Evolutionary conservation across 805 yeast genomes (phyloP).

Genomic region (Schwanniomyces yamadae): DNA sequence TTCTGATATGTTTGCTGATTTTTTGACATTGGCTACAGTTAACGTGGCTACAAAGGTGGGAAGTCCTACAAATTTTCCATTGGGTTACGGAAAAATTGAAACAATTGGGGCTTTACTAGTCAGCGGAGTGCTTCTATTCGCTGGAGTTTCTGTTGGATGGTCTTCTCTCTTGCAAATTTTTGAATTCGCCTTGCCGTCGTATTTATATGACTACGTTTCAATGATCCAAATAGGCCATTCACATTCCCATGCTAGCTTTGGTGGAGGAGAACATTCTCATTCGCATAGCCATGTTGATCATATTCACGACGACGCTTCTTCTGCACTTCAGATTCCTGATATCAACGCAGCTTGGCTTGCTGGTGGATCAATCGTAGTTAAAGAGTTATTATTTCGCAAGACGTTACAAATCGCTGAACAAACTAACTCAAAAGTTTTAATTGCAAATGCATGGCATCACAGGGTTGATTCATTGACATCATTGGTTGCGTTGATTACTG

Average conservation of each 20-base stretch:
- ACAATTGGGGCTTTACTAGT: conserved; percentile 90
- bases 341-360: conserved; percentile 98
- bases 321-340: conserved; percentile 35
- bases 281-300: conserved; percentile 4
- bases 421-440: conserved; percentile 81
- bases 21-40: conserved; percentile 86
- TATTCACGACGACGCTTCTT: conserved; percentile 18
- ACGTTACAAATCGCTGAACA: conserved; percentile 77
- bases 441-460: conserved; percentile 99
- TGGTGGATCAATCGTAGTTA: conserved; percentile 77
- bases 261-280: conserved; percentile 13
- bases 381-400: conserved; percentile 84
- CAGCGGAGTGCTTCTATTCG: conserved; percentile 75
- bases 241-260: conserved; percentile 45
- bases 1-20: conserved; percentile 86
- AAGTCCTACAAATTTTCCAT: conserved; percentile 66
- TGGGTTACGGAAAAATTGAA: conserved; percentile 92
- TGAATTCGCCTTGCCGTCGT: conserved; percentile 65
- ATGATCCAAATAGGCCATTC: conserved; percentile 49
- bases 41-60: conserved; percentile 60
- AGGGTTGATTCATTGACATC: conserved; percentile 93
- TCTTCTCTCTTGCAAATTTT: conserved; percentile 66
- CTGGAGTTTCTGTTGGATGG: conserved; percentile 92
- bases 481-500: conserved; percentile 83
- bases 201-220: conserved; percentile 53